Percentiles rank a stretch among this genome's conserved stretches.
Conservation (phyloP, 129 eudicot genomes). For the Chrysanthemum seticuspe region DNA sequence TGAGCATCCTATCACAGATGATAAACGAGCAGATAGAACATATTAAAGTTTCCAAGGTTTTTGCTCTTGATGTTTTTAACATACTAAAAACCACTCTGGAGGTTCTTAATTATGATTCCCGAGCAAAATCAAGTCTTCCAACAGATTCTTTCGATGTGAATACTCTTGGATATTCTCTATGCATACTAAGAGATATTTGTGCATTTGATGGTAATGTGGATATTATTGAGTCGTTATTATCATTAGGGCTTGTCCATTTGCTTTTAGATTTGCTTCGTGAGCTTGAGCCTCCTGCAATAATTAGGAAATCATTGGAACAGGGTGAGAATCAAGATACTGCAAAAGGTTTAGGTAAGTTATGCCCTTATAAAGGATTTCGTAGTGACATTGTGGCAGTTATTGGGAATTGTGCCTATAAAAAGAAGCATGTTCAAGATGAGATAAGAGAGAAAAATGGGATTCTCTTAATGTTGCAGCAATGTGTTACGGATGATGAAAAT, state of each 20-base stretch:
- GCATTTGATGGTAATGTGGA: constrained; percentile 46
- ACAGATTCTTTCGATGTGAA: constrained; percentile 52
- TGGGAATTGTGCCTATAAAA: constrained; percentile 66
- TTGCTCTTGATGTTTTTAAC: constrained; percentile 42
- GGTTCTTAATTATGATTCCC: constrained; percentile 39
- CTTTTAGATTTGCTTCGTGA: constrained; percentile 52
- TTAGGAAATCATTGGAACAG: constrained; percentile 47
- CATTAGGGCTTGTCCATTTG: constrained; percentile 58
- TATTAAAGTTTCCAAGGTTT: constrained; percentile 37
- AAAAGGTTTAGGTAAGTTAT: constrained; percentile 33
- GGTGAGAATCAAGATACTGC: constrained; percentile 32
- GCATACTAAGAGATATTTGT: constrained; percentile 69
- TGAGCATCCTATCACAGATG: constrained; percentile 60
- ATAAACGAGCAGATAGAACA: constrained; percentile 59
- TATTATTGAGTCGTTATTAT: constrained; percentile 41
- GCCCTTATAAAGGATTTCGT: constrained; percentile 84
- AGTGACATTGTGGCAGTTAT: constrained; percentile 72
- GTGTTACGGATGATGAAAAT: constrained; percentile 81
- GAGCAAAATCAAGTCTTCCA: constrained; percentile 53
- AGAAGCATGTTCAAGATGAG: constrained; percentile 63
- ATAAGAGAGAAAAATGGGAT: constrained; percentile 62
- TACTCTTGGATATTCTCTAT: constrained; percentile 70
- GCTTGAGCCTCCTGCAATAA: constrained; percentile 74
- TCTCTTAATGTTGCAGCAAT: constrained; percentile 70
- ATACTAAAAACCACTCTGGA: constrained; percentile 40